Evolutionary conservation across 2,329 filamentous ascomycete genomes (phyloP), one percentile per base, ranked within the genome.

Genomic region (Byssoonygena ceratinophila): DNA sequence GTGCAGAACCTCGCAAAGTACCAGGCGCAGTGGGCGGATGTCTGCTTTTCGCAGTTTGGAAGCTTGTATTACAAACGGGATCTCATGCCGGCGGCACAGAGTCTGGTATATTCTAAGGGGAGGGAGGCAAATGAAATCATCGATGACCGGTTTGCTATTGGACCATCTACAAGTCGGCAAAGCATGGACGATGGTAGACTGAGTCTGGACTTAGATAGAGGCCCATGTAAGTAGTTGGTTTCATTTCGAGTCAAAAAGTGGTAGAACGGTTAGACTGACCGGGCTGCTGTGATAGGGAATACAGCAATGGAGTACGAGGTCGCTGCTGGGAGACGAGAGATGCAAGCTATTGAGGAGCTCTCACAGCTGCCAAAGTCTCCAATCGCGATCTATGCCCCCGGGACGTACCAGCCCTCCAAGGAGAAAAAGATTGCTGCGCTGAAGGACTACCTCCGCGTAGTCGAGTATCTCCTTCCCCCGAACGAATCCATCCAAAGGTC

Each of bases 301-400:
- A 44, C 41, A n/a, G 12, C 25, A 16, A 11, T 3, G 25, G 41
- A 29, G 11, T 44, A 44, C 14, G 12, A 16, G 25, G 25, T 16
- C 16, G 41, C 41, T 16, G 7, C 7, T 12, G 41, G 23, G 9
- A 3, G 2, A 6, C n/a, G 41, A 29, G 41, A 44, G 16, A 27
- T 44, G 2, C 1, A 8, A 8, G n/a, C 9, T 31, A 16, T 27
- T 31, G 25, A 44, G 12, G 2, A 6, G 5, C 2, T 27, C 20
- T 27, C 23, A 9, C 2, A 53, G 46, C 52, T 68, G 9, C 68
- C 68, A 1, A 61, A 59, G 34, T 66, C 63, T 37, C 61, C 57
- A 31, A 43, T 66, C 16, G 61, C 59, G 1, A 56, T 70, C 25
- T 67, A 61, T 54, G 68, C 69, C 7, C 69, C 67, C 14, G 63